These are phyloP conservation scores for Stellera chamaejasme DNA, from an alignment of 345 rosid species.

Conservation along the genomic window DNA sequence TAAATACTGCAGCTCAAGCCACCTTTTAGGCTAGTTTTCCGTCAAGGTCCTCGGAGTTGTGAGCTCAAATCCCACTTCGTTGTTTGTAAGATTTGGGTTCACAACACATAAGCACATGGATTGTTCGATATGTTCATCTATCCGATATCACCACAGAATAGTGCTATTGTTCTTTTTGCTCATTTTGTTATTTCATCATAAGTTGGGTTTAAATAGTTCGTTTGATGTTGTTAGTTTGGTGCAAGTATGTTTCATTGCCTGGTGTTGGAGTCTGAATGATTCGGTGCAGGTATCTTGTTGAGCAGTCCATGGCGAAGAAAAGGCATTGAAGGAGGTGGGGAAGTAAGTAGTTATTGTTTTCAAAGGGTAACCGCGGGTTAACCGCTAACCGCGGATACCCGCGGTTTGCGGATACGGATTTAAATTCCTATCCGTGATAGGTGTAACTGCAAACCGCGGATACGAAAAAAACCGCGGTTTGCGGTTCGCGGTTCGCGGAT, in stretches of 20 bases:
- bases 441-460: too few relatives aligned
- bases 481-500: too few relatives aligned
- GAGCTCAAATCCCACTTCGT: too few relatives aligned
- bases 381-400: too few relatives aligned
- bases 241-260: not conserved
- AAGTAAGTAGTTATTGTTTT: not conserved
- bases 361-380: too few relatives aligned
- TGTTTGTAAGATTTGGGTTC: too few relatives aligned
- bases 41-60: too few relatives aligned
- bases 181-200: not conserved
- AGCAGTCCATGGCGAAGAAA: conserved; percentile 28
- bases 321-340: not conserved
- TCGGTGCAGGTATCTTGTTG: conserved; percentile 28
- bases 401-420: too few relatives aligned
- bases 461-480: too few relatives aligned
- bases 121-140: not conserved
- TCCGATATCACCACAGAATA: not conserved
- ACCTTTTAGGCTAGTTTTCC: too few relatives aligned
- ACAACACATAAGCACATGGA: not conserved
- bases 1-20: too few relatives aligned
- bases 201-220: not conserved
- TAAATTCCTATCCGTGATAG: too few relatives aligned
- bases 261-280: not conserved
- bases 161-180: not conserved
- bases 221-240: not conserved